phyloP scores from a whole-genome alignment of 2,329 filamentous ascomycete genomes.

The Pseudogymnoascus sp. region DNA sequence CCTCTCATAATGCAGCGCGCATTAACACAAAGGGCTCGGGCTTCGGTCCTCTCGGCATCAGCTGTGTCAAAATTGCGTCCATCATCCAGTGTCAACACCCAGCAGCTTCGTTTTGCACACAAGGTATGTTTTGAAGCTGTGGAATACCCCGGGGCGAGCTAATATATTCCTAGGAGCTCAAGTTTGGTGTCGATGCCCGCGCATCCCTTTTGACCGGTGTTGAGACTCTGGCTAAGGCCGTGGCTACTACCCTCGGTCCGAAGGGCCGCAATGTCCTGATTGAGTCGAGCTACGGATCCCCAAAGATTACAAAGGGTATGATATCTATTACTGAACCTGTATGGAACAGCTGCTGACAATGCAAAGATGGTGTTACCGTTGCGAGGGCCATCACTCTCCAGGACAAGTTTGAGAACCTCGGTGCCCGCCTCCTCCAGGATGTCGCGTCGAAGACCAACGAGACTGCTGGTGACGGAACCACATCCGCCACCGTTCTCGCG shows the following conservation, averaged over 20 bases:
- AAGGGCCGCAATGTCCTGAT: constrained; percentile 99
- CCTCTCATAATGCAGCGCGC: constrained; percentile 82
- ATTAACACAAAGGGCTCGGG: constrained; percentile 71
- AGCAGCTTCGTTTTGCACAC: constrained; percentile 94
- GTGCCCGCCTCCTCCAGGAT: constrained; percentile 91
- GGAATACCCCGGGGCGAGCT: background rate
- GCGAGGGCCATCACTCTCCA: constrained; percentile 84
- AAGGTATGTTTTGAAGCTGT: constrained; percentile 56
- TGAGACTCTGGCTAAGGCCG: constrained; percentile 91
- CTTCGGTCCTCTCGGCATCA: constrained; percentile 68
- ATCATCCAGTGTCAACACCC: constrained; percentile 57
- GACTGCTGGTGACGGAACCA: constrained; percentile 96
- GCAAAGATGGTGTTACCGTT: constrained; percentile 75
- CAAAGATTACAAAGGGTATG: constrained; percentile 98
- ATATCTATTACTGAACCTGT: constrained; percentile 12
- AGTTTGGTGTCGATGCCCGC: constrained; percentile 93
- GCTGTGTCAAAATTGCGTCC: constrained; percentile 57
- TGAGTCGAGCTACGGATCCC: constrained; percentile 95
- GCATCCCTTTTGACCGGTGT: constrained; percentile 86
- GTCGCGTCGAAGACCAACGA: constrained; percentile 99
- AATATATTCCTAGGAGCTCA: constrained; percentile 64
- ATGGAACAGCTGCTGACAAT: constrained; percentile 12
- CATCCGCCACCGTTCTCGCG: constrained; percentile 92
- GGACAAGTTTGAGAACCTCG: constrained; percentile 99
- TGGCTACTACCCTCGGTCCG: constrained; percentile 90